Evolutionary conservation across 176 grass and related monocot species (phyloP), one percentile per base, ranked within the genome.

Genomic region (Eremochloa ophiuroides): DNA sequence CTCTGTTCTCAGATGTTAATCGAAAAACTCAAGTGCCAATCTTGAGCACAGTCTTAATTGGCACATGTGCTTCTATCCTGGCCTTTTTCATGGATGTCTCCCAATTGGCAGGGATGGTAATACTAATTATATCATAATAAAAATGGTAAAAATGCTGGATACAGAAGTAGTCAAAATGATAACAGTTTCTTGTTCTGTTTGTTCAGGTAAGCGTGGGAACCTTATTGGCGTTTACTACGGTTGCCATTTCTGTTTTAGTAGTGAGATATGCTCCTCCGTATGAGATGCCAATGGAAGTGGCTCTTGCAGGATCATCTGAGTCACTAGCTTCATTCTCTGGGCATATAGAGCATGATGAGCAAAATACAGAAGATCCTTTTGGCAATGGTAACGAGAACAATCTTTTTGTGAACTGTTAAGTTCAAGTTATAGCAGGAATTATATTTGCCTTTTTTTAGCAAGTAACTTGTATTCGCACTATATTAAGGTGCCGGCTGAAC

Each of bases 51-150:
- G 38, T 97, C 40, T 77, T 91, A 84, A 85, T 92, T 40, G 95
- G 95, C 26, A 86, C 74, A 44, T 97, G 79, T 87, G 88, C 86
- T 48, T 83, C 92, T 67, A 31, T 62, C 20, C 77, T 97, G 51
- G 88, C 95, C 35, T 92, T 94, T 82, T 94, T 94, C 81, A 94
- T 97, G 95, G 95, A 97, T 33, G 90, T 97, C 22, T 92, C 95
- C 66, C 83, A 97, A 73, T 82, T 97, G 38, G 92, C 95, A 60
- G 92, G 90, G 31, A 94, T 97, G 92, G 92, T 94, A 90, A 88
- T 65, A 44, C 39, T 88, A 56, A 18, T 80, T 76, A 13, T 62
- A 13, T 62, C 31, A 55, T 76, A 40, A n/a, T 87, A 64, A 72
- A 76, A 79, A 77, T 43, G 37, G 33, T 74, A 53, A 17, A 69